phyloP scores from a whole-genome alignment of 129 eudicot species.

The Flaveria brownii region DNA sequence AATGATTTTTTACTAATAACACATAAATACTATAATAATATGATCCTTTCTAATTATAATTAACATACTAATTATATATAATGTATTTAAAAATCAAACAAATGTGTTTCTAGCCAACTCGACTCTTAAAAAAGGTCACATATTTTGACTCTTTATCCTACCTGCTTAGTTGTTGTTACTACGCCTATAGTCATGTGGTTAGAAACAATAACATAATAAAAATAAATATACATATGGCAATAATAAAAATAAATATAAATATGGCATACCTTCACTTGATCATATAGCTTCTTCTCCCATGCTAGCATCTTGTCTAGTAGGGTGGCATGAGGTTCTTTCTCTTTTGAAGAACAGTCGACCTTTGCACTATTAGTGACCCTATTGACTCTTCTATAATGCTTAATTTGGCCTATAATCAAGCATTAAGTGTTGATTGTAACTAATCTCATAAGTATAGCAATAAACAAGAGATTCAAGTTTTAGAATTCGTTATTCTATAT shows the following conservation, averaged over 20 bases:
- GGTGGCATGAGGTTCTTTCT: slow-evolving; percentile 44
- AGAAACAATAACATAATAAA: background rate
- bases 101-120: too few species aligned
- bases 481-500: too few species aligned
- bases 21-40: background rate
- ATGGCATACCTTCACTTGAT: slow-evolving; percentile 74
- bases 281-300: slow-evolving; percentile 85
- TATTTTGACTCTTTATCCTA: background rate
- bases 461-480: too few species aligned
- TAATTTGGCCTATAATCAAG: slow-evolving; percentile 54
- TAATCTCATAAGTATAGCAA: too few species aligned
- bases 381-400: slow-evolving; percentile 73
- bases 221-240: background rate
- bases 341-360: slow-evolving; percentile 31
- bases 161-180: background rate
- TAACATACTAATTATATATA: too few species aligned
- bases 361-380: slow-evolving; percentile 72
- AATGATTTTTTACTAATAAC: too few species aligned
- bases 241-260: background rate
- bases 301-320: slow-evolving; percentile 79
- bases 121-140: too few species aligned
- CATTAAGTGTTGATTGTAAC: background rate
- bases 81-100: too few species aligned
- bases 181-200: background rate
- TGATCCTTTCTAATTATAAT: too few species aligned